Conservation (phyloP, 768 basidiomycete species). For the Pisolithus orientalis region DNA sequence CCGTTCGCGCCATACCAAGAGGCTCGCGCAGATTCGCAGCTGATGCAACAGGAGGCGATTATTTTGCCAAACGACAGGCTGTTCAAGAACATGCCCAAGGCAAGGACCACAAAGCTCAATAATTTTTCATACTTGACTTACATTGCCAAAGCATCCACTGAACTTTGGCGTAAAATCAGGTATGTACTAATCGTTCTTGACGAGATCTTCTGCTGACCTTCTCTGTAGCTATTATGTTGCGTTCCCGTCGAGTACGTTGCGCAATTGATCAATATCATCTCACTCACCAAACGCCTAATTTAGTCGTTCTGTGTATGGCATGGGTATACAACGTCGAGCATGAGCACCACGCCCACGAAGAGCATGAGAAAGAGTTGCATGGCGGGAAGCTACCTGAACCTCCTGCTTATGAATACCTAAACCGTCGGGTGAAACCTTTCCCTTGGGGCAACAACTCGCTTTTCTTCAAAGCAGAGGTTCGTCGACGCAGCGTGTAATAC, state of each 20-base stretch:
- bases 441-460: slow-evolving; percentile 83
- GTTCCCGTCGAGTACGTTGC: slow-evolving; percentile 61
- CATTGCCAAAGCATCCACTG: slow-evolving; percentile 51
- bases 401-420: slow-evolving; percentile 73
- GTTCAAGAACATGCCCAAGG: slow-evolving; percentile 62
- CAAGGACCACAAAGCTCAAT: slow-evolving; percentile 23
- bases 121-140: slow-evolving; percentile 9
- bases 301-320: slow-evolving; percentile 21
- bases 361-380: slow-evolving; percentile 67
- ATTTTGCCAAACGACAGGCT: slow-evolving; percentile 47
- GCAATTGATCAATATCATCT: slow-evolving; percentile 6
- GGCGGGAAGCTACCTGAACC: slow-evolving; percentile 63
- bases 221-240: slow-evolving; percentile 62
- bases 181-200: slow-evolving; percentile 24
- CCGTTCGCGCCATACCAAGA: slow-evolving; percentile 37
- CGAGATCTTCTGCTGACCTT: slow-evolving; percentile 5
- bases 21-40: slow-evolving; percentile 31
- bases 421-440: slow-evolving; percentile 70
- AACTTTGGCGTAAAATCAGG: slow-evolving; percentile 88
- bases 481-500: neutral
- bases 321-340: slow-evolving; percentile 50
- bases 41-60: slow-evolving; percentile 34
- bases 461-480: slow-evolving; percentile 75
- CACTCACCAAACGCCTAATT: slow-evolving; percentile 3
- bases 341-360: slow-evolving; percentile 66